Percentiles rank a stretch among this genome's conserved stretches.
Conservation (phyloP, 2,329 filamentous ascomycete species). For the Aureobasidium leucospermi region DNA sequence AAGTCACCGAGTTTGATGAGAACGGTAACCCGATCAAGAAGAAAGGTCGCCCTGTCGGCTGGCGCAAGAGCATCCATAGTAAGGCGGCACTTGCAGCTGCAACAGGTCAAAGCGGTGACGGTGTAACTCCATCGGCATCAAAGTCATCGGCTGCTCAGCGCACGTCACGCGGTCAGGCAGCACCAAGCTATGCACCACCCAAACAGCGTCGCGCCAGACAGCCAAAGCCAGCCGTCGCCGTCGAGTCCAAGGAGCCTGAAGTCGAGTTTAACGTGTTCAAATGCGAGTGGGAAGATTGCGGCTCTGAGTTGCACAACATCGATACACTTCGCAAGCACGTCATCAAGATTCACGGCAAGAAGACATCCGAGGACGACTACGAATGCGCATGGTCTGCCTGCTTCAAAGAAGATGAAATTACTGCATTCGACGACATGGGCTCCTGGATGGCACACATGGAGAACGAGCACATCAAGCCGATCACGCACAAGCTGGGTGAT, state of each 20-base stretch:
- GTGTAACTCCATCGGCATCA: not conserved
- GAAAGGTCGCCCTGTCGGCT: constrained; percentile 43
- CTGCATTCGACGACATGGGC: constrained; percentile 32
- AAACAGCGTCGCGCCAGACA: not conserved
- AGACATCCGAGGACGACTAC: constrained; percentile 28
- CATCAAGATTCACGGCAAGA: constrained; percentile 45
- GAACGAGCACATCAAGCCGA: constrained; percentile 42
- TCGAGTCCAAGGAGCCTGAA: constrained; percentile 3
- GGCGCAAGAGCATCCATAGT: constrained; percentile 42
- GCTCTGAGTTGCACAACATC: constrained; percentile 54
- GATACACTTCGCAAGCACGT: constrained; percentile 53
- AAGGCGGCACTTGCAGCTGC: constrained; percentile 22
- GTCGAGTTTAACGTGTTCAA: constrained; percentile 41
- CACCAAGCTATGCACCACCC: constrained; percentile 5
- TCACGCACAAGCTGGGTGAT: constrained; percentile 54
- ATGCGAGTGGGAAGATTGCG: constrained; percentile 53
- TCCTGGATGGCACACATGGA: constrained; percentile 47
- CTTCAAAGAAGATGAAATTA: constrained; percentile 19
- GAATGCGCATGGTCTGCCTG: constrained; percentile 43
- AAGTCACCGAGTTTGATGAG: constrained; percentile 23
- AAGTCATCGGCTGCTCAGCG: not conserved
- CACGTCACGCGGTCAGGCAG: not conserved
- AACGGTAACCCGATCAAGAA: constrained; percentile 32
- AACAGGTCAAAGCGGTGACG: constrained; percentile 16
- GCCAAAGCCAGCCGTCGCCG: not conserved